Percentiles rank a stretch among this genome's conserved stretches.
phyloP scores from a whole-genome alignment of 768 basidiomycete species.

The Daedaleopsis sinensis region DNA sequence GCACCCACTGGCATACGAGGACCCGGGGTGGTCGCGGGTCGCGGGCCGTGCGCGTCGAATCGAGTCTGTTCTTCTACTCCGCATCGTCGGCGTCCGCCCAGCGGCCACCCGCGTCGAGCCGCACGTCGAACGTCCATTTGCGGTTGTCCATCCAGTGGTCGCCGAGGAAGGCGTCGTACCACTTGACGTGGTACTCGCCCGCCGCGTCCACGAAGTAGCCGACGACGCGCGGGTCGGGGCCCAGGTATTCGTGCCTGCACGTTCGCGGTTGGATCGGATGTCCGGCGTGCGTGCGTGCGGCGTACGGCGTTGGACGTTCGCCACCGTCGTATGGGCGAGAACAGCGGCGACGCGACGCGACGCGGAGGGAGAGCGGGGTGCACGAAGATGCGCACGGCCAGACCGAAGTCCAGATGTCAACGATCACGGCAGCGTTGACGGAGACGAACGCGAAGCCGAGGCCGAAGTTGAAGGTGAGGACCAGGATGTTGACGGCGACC shows the following conservation, averaged over 20 bases:
- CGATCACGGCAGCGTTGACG: too few species aligned
- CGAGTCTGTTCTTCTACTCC: background rate
- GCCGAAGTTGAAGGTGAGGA: too few species aligned
- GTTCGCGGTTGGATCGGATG: background rate
- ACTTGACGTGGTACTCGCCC: slow-evolving; percentile 45
- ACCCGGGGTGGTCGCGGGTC: background rate
- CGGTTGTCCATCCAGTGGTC: slow-evolving; percentile 47
- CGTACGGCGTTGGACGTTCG: background rate
- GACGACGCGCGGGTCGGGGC: slow-evolving; percentile 46
- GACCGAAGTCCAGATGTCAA: too few species aligned
- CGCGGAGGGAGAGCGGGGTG: too few species aligned
- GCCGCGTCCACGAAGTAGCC: slow-evolving; percentile 41
- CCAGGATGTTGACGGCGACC: too few species aligned
- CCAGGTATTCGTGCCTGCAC: slow-evolving; percentile 46
- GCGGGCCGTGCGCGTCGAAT: background rate
- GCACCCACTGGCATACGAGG: background rate
- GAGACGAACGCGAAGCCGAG: too few species aligned
- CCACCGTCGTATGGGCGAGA: background rate
- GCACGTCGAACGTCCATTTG: slow-evolving; percentile 43
- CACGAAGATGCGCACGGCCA: too few species aligned
- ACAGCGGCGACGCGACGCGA: too few species aligned
- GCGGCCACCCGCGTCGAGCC: slow-evolving; percentile 35
- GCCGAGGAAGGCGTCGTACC: slow-evolving; percentile 47
- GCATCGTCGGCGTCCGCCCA: slow-evolving; percentile 42
- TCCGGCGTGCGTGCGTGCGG: background rate